A percentile compares a stretch with the other conserved stretches of the same genome.
These are phyloP conservation scores for Lasiodiplodia theobromae DNA, from an alignment of 2,329 filamentous ascomycete species.

Conservation along the genomic window DNA sequence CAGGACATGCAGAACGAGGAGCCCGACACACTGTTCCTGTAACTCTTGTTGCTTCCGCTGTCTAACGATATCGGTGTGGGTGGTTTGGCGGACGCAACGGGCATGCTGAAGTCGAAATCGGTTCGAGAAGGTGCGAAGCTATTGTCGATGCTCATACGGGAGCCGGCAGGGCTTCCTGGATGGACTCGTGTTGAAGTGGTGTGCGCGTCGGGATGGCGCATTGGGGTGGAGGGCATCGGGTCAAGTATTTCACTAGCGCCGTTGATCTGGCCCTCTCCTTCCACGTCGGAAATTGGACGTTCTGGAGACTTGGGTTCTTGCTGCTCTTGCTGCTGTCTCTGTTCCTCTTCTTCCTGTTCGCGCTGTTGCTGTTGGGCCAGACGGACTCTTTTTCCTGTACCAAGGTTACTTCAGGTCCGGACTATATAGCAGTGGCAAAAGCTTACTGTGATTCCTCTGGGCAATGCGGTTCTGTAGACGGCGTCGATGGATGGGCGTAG, in stretches of 20 bases:
- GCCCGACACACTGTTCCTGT: not conserved
- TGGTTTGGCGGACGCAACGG: not conserved
- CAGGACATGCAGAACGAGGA: not conserved
- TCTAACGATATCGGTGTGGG: not conserved
- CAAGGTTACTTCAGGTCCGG: not conserved
- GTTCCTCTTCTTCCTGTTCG: not conserved
- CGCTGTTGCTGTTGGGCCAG: not conserved
- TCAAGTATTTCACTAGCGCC: not conserved
- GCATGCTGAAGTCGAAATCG: not conserved
- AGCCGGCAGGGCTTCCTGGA: no score
- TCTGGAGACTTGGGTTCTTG: not conserved
- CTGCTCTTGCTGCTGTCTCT: not conserved
- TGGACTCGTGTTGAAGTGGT: no score
- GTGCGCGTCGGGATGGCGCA: no score
- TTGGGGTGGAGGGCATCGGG: not conserved
- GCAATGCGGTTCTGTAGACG: not conserved
- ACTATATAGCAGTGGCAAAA: not conserved
- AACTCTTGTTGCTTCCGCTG: not conserved
- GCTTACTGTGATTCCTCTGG: not conserved
- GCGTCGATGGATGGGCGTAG: not conserved
- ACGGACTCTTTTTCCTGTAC: not conserved
- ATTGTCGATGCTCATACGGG: no score
- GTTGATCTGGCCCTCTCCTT: not conserved
- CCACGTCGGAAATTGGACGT: not conserved
- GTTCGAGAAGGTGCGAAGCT: no score